These are phyloP conservation scores for Zea luxurians DNA, from an alignment of 176 grass and related monocot species.

Conservation along the genomic window DNA sequence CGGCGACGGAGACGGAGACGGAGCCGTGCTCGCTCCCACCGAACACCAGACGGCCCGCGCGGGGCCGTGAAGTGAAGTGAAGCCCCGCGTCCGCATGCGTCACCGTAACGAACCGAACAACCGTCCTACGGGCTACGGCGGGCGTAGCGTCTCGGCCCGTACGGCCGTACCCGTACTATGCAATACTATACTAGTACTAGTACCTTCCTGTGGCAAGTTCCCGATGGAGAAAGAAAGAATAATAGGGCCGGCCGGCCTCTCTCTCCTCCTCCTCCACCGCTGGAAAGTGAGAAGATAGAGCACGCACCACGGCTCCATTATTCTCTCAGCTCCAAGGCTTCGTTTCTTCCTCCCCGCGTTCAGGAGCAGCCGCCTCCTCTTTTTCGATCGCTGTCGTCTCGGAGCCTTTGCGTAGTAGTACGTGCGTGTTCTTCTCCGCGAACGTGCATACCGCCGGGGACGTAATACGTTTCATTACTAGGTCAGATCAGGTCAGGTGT, in stretches of 20 bases:
- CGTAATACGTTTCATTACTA: too few relatives aligned
- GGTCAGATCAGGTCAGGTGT: too few relatives aligned
- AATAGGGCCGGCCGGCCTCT: not conserved
- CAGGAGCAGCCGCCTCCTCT: not conserved
- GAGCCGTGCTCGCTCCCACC: slow-evolving; percentile 6
- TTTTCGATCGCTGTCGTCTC: slow-evolving; percentile 18
- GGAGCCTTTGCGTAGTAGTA: not conserved
- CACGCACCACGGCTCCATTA: not conserved
- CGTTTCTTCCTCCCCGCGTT: not conserved
- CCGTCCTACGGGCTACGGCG: not conserved
- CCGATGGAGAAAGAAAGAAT: not conserved
- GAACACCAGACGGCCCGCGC: slow-evolving; percentile 30
- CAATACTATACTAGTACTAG: not conserved
- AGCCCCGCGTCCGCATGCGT: not conserved
- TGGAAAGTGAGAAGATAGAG: slow-evolving; percentile 25
- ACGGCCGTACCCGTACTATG: not conserved
- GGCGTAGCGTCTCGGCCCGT: not conserved
- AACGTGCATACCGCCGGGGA: too few relatives aligned
- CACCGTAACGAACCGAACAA: not conserved
- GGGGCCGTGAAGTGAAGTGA: slow-evolving; percentile 1
- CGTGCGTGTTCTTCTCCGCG: too few relatives aligned
- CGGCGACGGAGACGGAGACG: not conserved
- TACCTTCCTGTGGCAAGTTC: not conserved
- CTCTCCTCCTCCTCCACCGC: not conserved
- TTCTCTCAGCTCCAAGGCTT: not conserved